Percentiles rank a stretch among this genome's conserved stretches.
Evolutionary conservation across 2,329 filamentous ascomycete species (phyloP).

Genomic region (Helotiales sp.): DNA sequence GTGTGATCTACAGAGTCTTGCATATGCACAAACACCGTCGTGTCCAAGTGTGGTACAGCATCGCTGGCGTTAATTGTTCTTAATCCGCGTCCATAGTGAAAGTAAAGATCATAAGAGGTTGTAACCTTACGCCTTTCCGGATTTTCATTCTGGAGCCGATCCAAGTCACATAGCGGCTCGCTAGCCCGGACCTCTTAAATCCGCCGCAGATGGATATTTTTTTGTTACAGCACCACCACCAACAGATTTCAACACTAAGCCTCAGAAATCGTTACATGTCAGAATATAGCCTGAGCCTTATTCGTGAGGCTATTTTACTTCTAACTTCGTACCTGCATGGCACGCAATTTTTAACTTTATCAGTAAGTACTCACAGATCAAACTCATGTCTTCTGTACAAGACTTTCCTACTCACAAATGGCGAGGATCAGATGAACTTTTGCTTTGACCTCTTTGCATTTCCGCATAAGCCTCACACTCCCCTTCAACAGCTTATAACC

Average conservation of each 20-base stretch:
- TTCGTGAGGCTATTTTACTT: background rate
- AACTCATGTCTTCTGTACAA: too few relatives aligned
- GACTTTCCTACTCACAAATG: too few relatives aligned
- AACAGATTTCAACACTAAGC: background rate
- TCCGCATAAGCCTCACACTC: too few relatives aligned
- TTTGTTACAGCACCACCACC: background rate
- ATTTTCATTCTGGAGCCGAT: background rate
- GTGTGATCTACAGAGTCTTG: constrained; percentile 17
- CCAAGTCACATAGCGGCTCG: background rate
- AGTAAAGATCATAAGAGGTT: too few relatives aligned
- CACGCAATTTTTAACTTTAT: background rate
- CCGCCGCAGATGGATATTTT: background rate
- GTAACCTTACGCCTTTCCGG: too few relatives aligned
- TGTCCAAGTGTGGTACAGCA: background rate
- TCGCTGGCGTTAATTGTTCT: background rate
- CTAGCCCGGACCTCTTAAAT: background rate
- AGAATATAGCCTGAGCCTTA: background rate
- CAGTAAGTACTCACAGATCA: too few relatives aligned
- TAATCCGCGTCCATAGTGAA: too few relatives aligned
- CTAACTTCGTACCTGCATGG: background rate
- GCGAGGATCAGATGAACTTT: too few relatives aligned
- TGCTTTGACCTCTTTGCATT: too few relatives aligned
- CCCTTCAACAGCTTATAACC: too few relatives aligned
- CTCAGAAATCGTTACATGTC: constrained; percentile 3
- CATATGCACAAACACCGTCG: constrained; percentile 21